Percentiles rank a stretch among this genome's conserved stretches.
These are phyloP conservation scores for Forsythia suspensa DNA, from an alignment of 257 asterid species.

Conservation along the genomic window DNA sequence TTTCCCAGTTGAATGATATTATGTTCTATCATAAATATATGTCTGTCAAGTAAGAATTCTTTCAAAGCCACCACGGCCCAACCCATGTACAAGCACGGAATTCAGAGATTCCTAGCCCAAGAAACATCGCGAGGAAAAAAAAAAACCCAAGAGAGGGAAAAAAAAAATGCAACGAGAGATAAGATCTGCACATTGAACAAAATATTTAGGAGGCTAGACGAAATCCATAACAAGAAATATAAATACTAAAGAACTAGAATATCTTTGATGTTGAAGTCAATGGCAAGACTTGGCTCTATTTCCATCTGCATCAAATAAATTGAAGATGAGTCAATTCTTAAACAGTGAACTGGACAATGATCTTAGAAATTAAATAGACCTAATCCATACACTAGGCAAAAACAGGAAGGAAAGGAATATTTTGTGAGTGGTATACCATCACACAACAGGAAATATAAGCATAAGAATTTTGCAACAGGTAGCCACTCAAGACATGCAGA, in stretches of 20 bases:
- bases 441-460: constrained; percentile 12
- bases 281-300: constrained; percentile 81
- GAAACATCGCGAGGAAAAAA: not conserved
- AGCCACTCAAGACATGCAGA: not conserved
- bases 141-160: too few relatives aligned
- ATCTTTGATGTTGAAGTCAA: constrained; percentile 85
- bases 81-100: not conserved
- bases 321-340: constrained; percentile 21
- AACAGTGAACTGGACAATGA: constrained; percentile 5
- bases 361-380: not conserved
- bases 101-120: not conserved
- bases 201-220: not conserved
- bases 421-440: constrained; percentile 6
- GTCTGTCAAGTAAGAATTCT: not conserved
- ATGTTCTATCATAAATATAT: not conserved
- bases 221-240: not conserved
- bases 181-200: not conserved
- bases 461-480: not conserved
- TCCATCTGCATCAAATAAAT: constrained; percentile 64
- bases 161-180: not conserved
- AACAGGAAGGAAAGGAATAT: constrained; percentile 8
- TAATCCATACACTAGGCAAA: constrained; percentile 17
- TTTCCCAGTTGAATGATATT: not conserved
- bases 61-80: not conserved
- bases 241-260: constrained; percentile 44